Conservation (phyloP, 2,329 filamentous ascomycete species). For the Phialophora verrucosa region DNA sequence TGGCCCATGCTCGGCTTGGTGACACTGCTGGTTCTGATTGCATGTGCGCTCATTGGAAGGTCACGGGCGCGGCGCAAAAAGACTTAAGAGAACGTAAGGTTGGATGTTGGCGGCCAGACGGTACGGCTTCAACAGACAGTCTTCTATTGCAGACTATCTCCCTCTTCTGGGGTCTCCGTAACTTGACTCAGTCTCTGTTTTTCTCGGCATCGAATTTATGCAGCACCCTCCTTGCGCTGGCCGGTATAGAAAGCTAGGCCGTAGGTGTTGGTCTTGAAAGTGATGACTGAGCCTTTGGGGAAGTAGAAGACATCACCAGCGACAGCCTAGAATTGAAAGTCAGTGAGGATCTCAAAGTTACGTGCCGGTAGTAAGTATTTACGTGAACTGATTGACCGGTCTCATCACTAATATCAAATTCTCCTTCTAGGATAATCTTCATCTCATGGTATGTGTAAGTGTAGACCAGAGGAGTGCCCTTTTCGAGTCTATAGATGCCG, state of each 20-base stretch:
- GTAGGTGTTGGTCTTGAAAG: constrained; percentile 68
- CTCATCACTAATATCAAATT: constrained; percentile 68
- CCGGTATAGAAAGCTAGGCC: constrained; percentile 64
- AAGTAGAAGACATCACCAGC: constrained; percentile 73
- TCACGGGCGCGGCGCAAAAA: constrained; percentile 22
- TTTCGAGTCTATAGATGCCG: constrained; percentile 71
- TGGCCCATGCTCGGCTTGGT: constrained; percentile 10
- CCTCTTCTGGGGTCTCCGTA: not conserved
- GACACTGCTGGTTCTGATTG: constrained; percentile 18
- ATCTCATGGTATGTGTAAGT: constrained; percentile 74
- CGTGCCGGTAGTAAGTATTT: constrained; percentile 1
- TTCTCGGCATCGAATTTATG: constrained; percentile 26
- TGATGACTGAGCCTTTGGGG: constrained; percentile 69
- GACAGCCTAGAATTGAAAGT: constrained; percentile 51
- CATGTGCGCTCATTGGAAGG: constrained; percentile 9
- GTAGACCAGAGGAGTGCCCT: constrained; percentile 70
- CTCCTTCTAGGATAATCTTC: constrained; percentile 74
- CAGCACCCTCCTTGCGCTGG: constrained; percentile 42
- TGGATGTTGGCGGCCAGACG: not conserved
- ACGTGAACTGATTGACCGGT: constrained; percentile 55
- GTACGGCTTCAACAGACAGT: not conserved
- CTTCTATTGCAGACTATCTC: constrained; percentile 11
- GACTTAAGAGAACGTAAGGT: constrained; percentile 26
- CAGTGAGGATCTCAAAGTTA: not conserved
- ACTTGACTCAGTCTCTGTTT: not conserved